phyloP scores from a whole-genome alignment of 1,284 basidiomycete genomes.

The Tausonia pullulans region DNA sequence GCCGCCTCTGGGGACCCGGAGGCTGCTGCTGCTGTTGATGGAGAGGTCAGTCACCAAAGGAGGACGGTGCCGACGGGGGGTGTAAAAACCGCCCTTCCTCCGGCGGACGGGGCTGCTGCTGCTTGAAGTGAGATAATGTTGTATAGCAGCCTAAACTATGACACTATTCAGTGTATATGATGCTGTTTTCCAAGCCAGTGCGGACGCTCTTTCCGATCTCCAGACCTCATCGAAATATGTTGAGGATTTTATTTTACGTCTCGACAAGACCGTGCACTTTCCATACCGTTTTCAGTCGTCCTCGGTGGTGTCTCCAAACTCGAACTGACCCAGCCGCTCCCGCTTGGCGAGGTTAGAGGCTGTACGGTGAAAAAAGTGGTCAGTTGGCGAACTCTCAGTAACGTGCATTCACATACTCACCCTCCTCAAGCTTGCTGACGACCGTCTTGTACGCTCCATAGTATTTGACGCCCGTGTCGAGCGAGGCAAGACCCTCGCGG shows the following conservation, averaged over 20 bases:
- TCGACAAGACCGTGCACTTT: no score
- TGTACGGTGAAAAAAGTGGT: not conserved
- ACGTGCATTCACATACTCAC: not conserved
- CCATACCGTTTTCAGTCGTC: not conserved
- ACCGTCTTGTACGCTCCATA: constrained; percentile 52
- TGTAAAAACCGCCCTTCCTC: no score
- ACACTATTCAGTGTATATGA: no score
- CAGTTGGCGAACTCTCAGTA: not conserved
- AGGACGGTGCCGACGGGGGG: no score
- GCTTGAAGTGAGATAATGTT: no score
- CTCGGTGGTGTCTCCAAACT: constrained; percentile 35
- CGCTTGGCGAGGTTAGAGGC: constrained; percentile 51
- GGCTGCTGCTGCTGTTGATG: constrained; percentile 8
- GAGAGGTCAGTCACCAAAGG: no score
- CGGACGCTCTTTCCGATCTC: no score
- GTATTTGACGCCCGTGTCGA: constrained; percentile 65
- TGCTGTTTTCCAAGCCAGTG: no score
- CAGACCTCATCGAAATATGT: no score
- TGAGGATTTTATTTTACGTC: no score
- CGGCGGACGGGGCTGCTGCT: no score
- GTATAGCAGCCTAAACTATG: no score
- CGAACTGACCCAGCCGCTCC: constrained; percentile 64
- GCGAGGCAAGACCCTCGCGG: constrained; percentile 57
- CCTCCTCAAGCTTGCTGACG: constrained; percentile 48
- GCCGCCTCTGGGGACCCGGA: constrained; percentile 22